These are phyloP conservation scores for Leishmania gerbilli DNA, from an alignment of 208 protist genomes.

Conservation along the genomic window DNA sequence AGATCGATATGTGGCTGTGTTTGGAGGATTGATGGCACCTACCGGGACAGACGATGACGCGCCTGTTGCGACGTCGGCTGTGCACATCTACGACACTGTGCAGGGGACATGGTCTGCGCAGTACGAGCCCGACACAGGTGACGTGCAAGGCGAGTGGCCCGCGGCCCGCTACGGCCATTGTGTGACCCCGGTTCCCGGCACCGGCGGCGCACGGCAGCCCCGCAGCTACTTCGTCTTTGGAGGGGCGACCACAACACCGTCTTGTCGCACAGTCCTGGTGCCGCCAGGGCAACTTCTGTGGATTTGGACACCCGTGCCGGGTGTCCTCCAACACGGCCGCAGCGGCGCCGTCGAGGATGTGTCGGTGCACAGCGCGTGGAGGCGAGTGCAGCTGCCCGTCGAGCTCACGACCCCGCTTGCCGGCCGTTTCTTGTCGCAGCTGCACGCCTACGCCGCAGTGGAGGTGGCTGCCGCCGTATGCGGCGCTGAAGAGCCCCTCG, in stretches of 20 bases:
- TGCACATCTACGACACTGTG: slow-evolving; percentile 48
- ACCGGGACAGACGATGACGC: not conserved
- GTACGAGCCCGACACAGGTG: not conserved
- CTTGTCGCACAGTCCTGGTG: slow-evolving; percentile 21
- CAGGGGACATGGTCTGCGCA: slow-evolving; percentile 33
- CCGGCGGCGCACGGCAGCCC: slow-evolving; percentile 26
- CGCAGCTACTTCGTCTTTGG: slow-evolving; percentile 33
- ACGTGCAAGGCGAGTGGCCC: slow-evolving; percentile 39
- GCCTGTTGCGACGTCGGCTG: slow-evolving; percentile 31
- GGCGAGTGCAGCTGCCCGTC: slow-evolving; percentile 35
- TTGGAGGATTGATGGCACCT: slow-evolving; percentile 40
- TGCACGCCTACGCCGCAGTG: slow-evolving; percentile 30
- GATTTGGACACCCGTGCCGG: slow-evolving; percentile 38
- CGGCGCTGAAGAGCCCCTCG: not conserved
- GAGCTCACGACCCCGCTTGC: slow-evolving; percentile 27
- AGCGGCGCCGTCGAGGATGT: not conserved
- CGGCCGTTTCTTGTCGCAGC: slow-evolving; percentile 39
- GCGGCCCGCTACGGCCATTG: slow-evolving; percentile 59
- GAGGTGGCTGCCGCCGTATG: slow-evolving; percentile 16
- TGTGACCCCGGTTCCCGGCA: slow-evolving; percentile 40
- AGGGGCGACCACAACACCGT: slow-evolving; percentile 13
- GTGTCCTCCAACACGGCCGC: not conserved
- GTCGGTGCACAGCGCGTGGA: slow-evolving; percentile 37
- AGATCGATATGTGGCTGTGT: slow-evolving; percentile 40
- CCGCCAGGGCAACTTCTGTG: slow-evolving; percentile 57